Evolutionary conservation across 768 basidiomycete genomes (phyloP).

Genomic region (Amanita subjunquillea): DNA sequence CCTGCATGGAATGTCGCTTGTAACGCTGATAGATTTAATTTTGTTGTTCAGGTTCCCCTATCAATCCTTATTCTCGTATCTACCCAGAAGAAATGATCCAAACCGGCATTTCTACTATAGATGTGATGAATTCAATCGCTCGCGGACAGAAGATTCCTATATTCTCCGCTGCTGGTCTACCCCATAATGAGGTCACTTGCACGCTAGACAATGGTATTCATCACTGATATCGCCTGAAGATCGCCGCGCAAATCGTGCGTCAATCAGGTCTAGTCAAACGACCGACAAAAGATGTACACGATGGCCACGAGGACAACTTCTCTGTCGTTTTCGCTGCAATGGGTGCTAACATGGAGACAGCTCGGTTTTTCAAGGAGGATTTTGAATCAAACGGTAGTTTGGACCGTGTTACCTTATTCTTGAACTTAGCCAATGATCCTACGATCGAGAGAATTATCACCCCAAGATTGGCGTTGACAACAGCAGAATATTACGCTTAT

Average conservation of each 20-base stretch:
- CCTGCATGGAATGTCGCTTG: slow-evolving; percentile 3
- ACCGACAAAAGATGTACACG: slow-evolving; percentile 94
- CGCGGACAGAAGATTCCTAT: slow-evolving; percentile 99
- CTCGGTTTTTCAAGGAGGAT: slow-evolving; percentile 99
- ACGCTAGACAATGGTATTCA: not conserved
- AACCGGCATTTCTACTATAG: slow-evolving; percentile 98
- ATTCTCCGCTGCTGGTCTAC: slow-evolving; percentile 97
- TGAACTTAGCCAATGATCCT: slow-evolving; percentile 97
- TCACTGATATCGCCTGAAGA: slow-evolving; percentile 33
- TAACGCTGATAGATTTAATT: not conserved
- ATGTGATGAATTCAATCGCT: slow-evolving; percentile 97
- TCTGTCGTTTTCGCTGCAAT: slow-evolving; percentile 99
- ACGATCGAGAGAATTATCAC: slow-evolving; percentile 99
- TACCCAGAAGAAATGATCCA: slow-evolving; percentile 99
- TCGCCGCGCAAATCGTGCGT: slow-evolving; percentile 99
- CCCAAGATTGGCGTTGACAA: slow-evolving; percentile 93
- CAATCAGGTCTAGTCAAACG: slow-evolving; percentile 96
- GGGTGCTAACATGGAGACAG: slow-evolving; percentile 99
- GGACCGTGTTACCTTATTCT: slow-evolving; percentile 95
- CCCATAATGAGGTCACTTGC: slow-evolving; percentile 85
- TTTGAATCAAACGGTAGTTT: slow-evolving; percentile 98
- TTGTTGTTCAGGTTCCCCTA: slow-evolving; percentile 69
- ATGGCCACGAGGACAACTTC: slow-evolving; percentile 99
- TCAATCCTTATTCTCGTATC: slow-evolving; percentile 96
- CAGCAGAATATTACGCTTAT: slow-evolving; percentile 99